Percentiles rank a stretch among this genome's conserved stretches.
Evolutionary conservation across 768 basidiomycete species (phyloP).

Genomic region (Mycena kentingensis): DNA sequence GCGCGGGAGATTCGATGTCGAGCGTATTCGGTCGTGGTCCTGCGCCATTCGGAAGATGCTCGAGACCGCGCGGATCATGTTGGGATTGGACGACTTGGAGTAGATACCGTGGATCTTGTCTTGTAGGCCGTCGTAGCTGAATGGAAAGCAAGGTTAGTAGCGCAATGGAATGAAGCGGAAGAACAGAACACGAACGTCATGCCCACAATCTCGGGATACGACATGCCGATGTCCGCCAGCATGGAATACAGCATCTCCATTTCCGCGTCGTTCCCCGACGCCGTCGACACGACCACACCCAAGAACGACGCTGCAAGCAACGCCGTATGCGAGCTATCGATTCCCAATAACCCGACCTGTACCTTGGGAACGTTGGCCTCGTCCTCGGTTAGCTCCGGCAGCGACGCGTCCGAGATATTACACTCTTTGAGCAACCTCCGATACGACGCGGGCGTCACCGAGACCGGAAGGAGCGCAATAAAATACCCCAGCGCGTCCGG

Average conservation of each 20-base stretch:
- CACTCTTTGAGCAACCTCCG: conserved; percentile 65
- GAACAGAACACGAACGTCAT: conserved; percentile 59
- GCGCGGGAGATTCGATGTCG: conserved; percentile 23
- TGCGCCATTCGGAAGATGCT: conserved; percentile 72
- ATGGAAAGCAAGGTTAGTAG: conserved; percentile 8
- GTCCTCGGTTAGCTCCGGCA: conserved; percentile 43
- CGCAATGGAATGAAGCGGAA: conserved; percentile 8
- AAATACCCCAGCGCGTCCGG: conserved; percentile 76
- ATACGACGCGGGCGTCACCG: conserved; percentile 57
- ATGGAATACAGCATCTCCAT: conserved; percentile 78
- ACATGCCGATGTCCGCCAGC: conserved; percentile 66
- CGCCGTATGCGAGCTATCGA: conserved; percentile 63
- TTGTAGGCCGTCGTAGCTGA: conserved; percentile 74
- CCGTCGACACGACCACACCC: conserved; percentile 70
- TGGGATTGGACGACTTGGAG: conserved; percentile 68
- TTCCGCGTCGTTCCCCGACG: conserved; percentile 80
- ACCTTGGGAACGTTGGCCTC: conserved; percentile 51
- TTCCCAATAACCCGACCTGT: conserved; percentile 58
- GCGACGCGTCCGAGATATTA: conserved; percentile 49
- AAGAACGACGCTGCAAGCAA: conserved; percentile 76
- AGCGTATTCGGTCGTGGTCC: conserved; percentile 43
- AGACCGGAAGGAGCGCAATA: conserved; percentile 72
- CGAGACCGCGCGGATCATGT: conserved; percentile 71
- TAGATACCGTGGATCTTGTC: conserved; percentile 76
- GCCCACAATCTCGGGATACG: conserved; percentile 71